A percentile compares a stretch with the other conserved stretches of the same genome.
Conservation (phyloP, 2,329 filamentous ascomycete species). For the Fusarium sp. region DNA sequence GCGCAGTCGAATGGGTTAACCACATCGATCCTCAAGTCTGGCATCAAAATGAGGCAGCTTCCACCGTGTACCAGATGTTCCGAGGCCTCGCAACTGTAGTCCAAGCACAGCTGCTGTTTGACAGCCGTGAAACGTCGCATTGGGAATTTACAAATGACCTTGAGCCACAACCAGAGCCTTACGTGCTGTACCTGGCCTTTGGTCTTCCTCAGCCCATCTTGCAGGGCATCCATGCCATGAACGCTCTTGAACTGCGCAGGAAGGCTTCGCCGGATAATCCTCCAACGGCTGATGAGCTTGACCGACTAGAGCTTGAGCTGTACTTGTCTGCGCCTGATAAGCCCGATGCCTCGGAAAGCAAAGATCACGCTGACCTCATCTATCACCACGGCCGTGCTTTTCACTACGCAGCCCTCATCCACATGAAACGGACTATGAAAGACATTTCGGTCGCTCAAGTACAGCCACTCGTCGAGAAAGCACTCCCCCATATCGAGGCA, state of each 20-base stretch:
- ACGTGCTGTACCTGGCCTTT: slow-evolving; percentile 27
- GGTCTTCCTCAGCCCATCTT: slow-evolving; percentile 38
- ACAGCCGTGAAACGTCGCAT: slow-evolving; percentile 21
- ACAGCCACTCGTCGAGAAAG: slow-evolving; percentile 39
- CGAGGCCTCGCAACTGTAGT: slow-evolving; percentile 38
- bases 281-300: slow-evolving; percentile 22
- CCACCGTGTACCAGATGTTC: slow-evolving; percentile 41
- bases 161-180: slow-evolving; percentile 35
- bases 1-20: slow-evolving; percentile 42
- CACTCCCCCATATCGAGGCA: slow-evolving; percentile 36
- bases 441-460: slow-evolving; percentile 33
- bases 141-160: slow-evolving; percentile 38
- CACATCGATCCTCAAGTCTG: slow-evolving; percentile 41
- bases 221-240: slow-evolving; percentile 37
- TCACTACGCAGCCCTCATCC: slow-evolving; percentile 39
- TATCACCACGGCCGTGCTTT: slow-evolving; percentile 41
- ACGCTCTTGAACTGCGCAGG: slow-evolving; percentile 27
- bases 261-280: slow-evolving; percentile 7
- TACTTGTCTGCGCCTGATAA: slow-evolving; percentile 35
- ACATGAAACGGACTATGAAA: slow-evolving; percentile 42
- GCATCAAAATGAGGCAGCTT: slow-evolving; percentile 36
- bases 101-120: slow-evolving; percentile 35
- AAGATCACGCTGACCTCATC: slow-evolving; percentile 34
- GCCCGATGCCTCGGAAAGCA: slow-evolving; percentile 18
- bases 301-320: slow-evolving; percentile 36